Percentiles rank a stretch among this genome's conserved stretches.
Evolutionary conservation across 2,329 filamentous ascomycete genomes (phyloP).

Genomic region (Xylariaceae sp.): DNA sequence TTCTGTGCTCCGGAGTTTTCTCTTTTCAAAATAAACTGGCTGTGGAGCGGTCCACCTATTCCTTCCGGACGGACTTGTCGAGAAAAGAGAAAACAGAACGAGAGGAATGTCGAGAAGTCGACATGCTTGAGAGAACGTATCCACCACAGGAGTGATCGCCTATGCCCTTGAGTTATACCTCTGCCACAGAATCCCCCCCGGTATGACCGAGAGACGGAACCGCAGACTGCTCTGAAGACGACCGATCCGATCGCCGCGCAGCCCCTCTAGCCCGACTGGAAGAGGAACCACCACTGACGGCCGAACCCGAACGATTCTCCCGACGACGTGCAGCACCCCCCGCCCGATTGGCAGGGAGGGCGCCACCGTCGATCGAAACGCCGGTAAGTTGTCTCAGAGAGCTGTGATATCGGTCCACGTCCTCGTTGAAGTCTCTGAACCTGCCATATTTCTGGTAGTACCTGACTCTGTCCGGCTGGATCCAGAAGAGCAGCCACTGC

Average conservation of each 20-base stretch:
- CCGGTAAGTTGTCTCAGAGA: not conserved
- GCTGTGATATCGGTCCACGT: not conserved
- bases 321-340: not conserved
- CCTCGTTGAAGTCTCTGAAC: not conserved
- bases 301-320: not conserved
- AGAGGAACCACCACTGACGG: not conserved
- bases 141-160: too few relatives aligned
- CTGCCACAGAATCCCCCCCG: not conserved
- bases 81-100: too few relatives aligned
- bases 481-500: slow-evolving; percentile 5
- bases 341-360: not conserved
- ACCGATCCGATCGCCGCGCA: not conserved
- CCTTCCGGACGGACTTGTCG: too few relatives aligned
- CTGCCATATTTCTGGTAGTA: not conserved
- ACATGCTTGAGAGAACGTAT: too few relatives aligned
- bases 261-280: not conserved
- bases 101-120: too few relatives aligned
- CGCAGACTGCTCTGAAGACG: not conserved
- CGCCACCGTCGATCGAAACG: not conserved
- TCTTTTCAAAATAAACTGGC: too few relatives aligned
- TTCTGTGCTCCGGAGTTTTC: too few relatives aligned
- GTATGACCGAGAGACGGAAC: not conserved
- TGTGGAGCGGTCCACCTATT: too few relatives aligned
- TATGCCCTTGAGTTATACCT: not conserved
- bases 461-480: not conserved